Conservation (phyloP, 2,329 filamentous ascomycete species). For the Emmonsiellopsis sp. region DNA sequence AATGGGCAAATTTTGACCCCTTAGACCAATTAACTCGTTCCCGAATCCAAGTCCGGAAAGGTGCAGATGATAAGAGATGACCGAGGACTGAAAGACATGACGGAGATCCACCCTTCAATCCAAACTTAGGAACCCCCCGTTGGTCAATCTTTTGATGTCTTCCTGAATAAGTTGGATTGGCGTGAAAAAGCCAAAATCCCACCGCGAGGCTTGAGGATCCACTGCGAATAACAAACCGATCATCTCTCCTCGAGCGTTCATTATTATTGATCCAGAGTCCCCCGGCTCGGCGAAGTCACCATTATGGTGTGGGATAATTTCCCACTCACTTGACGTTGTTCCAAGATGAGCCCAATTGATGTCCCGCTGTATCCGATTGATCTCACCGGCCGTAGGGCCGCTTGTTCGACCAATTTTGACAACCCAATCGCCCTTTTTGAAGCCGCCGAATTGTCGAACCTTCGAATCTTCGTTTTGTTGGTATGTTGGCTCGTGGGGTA, state of each 20-base stretch:
- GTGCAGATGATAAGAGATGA: too few relatives aligned
- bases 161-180: background rate
- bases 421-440: background rate
- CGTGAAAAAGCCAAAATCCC: background rate
- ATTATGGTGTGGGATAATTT: background rate
- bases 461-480: background rate
- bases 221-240: background rate
- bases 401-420: background rate
- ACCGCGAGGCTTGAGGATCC: background rate
- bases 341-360: background rate
- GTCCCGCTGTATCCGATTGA: background rate
- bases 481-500: background rate
- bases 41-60: too few relatives aligned
- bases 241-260: background rate
- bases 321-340: background rate
- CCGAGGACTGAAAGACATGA: too few relatives aligned
- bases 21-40: too few relatives aligned
- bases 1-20: too few relatives aligned
- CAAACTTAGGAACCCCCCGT: too few relatives aligned
- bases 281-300: background rate
- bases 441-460: background rate
- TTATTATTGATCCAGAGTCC: constrained; percentile 1
- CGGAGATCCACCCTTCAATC: too few relatives aligned
- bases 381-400: background rate
- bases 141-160: background rate